Percentiles rank a stretch among this genome's conserved stretches.
Evolutionary conservation across 2,329 filamentous ascomycete species (phyloP).

Genomic region (Thielaviopsis euricoi): DNA sequence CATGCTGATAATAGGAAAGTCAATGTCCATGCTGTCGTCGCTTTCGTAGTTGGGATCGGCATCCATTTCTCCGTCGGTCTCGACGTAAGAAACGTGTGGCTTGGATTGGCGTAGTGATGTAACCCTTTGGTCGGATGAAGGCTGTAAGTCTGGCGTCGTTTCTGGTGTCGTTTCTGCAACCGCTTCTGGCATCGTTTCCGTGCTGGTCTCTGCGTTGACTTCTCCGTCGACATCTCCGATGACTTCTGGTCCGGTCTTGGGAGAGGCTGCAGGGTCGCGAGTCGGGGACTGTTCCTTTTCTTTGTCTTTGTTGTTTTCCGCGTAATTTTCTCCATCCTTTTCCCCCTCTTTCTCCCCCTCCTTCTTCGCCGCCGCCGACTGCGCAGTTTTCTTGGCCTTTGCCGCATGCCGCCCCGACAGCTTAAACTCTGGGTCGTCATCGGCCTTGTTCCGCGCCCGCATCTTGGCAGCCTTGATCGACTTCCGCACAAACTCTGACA

Average conservation of each 20-base stretch:
- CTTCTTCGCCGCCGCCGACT: neutral
- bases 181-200: no score
- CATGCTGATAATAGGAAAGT: conserved; percentile 12
- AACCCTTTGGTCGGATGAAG: neutral
- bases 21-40: conserved; percentile 13
- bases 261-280: no score
- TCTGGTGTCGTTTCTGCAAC: no score
- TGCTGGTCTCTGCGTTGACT: no score
- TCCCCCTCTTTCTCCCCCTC: neutral
- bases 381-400: neutral
- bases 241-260: no score
- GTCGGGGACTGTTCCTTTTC: no score
- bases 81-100: conserved; percentile 13
- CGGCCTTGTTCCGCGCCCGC: conserved; percentile 31
- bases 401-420: neutral
- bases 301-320: neutral
- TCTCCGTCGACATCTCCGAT: no score
- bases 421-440: conserved; percentile 39
- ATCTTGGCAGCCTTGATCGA: conserved; percentile 36
- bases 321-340: neutral
- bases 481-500: conserved; percentile 39
- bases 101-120: conserved; percentile 14
- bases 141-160: no score
- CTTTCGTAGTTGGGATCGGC: no score
- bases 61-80: conserved; percentile 15